These are phyloP conservation scores for Dactylellina leptospora DNA, from an alignment of 2,329 filamentous ascomycete species.

Conservation along the genomic window DNA sequence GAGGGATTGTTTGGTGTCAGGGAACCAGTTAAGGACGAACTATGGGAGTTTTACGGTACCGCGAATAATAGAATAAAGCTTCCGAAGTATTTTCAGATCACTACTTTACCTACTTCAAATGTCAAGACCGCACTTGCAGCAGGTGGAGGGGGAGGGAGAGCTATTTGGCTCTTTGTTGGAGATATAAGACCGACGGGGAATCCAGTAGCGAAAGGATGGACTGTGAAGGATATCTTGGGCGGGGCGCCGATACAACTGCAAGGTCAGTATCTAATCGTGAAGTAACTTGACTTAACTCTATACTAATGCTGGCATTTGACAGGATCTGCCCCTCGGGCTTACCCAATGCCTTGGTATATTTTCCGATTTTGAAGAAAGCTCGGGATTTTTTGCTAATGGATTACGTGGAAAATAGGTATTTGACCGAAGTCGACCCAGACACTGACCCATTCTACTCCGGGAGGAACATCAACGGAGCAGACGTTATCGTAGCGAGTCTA, in stretches of 20 bases:
- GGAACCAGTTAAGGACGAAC: not conserved
- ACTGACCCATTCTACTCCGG: conserved; percentile 13
- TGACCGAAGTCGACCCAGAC: conserved; percentile 23
- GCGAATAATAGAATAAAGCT: no score
- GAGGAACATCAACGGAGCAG: conserved; percentile 2
- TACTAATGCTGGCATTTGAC: not conserved
- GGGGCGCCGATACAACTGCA: conserved; percentile 37
- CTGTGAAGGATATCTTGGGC: conserved; percentile 4
- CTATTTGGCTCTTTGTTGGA: conserved; percentile 23
- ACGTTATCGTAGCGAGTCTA: conserved; percentile 23
- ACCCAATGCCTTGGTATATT: conserved; percentile 39
- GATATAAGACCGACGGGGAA: conserved; percentile 30
- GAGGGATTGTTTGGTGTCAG: conserved; percentile 10
- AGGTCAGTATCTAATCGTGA: not conserved
- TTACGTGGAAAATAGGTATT: conserved; percentile 17
- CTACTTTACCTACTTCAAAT: conserved; percentile 7
- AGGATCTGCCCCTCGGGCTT: conserved; percentile 20
- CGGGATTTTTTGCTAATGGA: not conserved
- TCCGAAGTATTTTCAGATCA: conserved; percentile 26
- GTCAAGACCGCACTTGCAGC: not conserved
- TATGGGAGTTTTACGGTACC: no score
- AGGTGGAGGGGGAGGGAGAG: conserved; percentile 1
- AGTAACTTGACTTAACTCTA: not conserved
- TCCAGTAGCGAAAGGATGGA: conserved; percentile 18
- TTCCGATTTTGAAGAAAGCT: not conserved